Evolutionary conservation across 179 eudicot species (phyloP).

Genomic region (Corrigiola litoralis): DNA sequence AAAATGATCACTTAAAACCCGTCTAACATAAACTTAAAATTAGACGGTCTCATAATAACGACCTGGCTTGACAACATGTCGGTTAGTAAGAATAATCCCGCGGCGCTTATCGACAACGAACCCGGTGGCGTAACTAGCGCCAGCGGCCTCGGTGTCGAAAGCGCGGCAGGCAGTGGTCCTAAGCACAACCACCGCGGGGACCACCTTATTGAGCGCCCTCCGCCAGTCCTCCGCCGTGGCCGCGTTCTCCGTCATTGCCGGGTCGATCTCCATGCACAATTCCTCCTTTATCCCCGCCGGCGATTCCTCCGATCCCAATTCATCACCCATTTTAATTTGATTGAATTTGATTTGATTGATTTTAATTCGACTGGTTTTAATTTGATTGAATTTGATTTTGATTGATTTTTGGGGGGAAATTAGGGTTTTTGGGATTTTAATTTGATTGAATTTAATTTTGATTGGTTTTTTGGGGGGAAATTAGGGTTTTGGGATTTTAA

Average conservation of each 20-base stretch:
- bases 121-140: slow-evolving; percentile 88
- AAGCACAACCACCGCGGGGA: slow-evolving; percentile 90
- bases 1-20: not conserved
- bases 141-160: slow-evolving; percentile 84
- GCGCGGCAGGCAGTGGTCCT: slow-evolving; percentile 89
- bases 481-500: too few species aligned
- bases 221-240: slow-evolving; percentile 92
- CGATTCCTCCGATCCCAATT: slow-evolving; percentile 47
- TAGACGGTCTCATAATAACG: not conserved
- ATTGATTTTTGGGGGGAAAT: not conserved
- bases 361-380: too few species aligned
- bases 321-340: slow-evolving; percentile 28
- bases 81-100: slow-evolving; percentile 92
- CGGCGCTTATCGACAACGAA: slow-evolving; percentile 84
- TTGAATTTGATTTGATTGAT: not conserved
- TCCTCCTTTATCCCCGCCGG: slow-evolving; percentile 54
- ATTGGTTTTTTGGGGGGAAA: too few species aligned
- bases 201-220: slow-evolving; percentile 70
- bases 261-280: slow-evolving; percentile 78
- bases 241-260: slow-evolving; percentile 46
- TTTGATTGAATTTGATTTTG: not conserved
- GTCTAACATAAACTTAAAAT: not conserved
- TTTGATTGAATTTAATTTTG: too few species aligned
- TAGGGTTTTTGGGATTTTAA: too few species aligned
- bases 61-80: slow-evolving; percentile 98